Conservation (phyloP, 257 asterid species). For the Forsythia viridissima region DNA sequence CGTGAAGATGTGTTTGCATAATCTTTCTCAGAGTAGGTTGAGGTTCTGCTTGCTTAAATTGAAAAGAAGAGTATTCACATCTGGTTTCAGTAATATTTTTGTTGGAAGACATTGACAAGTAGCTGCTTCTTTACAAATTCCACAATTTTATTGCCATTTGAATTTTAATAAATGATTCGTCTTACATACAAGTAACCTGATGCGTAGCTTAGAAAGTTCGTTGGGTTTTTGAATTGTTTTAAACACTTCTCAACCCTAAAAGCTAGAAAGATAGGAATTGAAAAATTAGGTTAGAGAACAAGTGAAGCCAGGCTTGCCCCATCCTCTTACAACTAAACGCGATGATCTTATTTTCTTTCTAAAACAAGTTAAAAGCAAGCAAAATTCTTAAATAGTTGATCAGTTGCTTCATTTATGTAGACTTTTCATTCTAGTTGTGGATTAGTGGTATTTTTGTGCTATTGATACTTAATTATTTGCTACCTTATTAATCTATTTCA, state of each 20-base stretch:
- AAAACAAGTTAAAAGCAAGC: background rate
- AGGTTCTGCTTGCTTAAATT: background rate
- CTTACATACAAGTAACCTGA: background rate
- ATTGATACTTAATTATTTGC: background rate
- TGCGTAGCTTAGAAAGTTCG: background rate
- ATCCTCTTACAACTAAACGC: background rate
- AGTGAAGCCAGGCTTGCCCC: background rate
- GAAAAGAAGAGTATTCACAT: background rate
- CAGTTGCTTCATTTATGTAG: background rate
- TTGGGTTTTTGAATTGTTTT: background rate
- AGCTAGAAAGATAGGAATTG: background rate
- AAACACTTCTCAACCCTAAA: no score
- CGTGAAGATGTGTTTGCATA: background rate
- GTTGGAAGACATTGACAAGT: background rate
- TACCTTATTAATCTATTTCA: background rate
- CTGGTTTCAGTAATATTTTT: background rate
- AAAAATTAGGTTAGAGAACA: background rate
- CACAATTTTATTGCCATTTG: background rate
- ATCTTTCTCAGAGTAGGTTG: background rate
- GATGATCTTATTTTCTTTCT: background rate
- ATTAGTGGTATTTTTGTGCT: background rate
- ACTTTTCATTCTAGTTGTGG: background rate
- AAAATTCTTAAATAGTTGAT: background rate
- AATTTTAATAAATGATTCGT: background rate
- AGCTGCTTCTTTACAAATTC: no score